phyloP scores from a whole-genome alignment of 2,329 filamentous ascomycete species.

The Xylariaceae sp. region DNA sequence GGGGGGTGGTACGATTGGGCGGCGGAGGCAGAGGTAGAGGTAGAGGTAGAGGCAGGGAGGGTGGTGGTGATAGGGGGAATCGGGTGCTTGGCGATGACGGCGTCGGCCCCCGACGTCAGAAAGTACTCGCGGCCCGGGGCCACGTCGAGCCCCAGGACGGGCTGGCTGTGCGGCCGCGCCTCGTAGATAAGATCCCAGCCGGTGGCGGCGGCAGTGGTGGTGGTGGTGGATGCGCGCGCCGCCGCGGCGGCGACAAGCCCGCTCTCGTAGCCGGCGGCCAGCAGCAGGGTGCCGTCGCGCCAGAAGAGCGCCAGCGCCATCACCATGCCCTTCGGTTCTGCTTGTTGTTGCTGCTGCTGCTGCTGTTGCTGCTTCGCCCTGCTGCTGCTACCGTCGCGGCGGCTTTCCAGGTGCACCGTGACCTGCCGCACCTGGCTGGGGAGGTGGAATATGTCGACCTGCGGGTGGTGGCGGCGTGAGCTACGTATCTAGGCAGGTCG shows the following conservation, averaged over 20 bases:
- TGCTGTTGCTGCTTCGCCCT: too few species aligned
- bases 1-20: constrained; percentile 3
- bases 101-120: constrained; percentile 76
- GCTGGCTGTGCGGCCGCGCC: constrained; percentile 65
- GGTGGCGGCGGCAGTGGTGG: too few species aligned
- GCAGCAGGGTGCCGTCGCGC: constrained; percentile 41
- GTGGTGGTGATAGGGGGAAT: constrained; percentile 36
- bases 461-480: constrained; percentile 1
- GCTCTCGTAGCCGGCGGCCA: constrained; percentile 79
- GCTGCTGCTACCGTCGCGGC: too few species aligned
- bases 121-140: constrained; percentile 48
- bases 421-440: constrained; percentile 66
- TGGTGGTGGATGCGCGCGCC: constrained; percentile 33
- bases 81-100: constrained; percentile 68
- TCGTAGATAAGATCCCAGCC: constrained; percentile 52
- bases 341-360: too few species aligned
- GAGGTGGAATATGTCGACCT: constrained; percentile 77
- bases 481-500: not conserved
- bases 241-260: constrained; percentile 64
- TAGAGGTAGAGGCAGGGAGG: constrained; percentile 15
- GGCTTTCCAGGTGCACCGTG: constrained; percentile 35
- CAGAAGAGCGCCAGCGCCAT: constrained; percentile 69
- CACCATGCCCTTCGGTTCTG: constrained; percentile 65
- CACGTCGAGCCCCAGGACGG: constrained; percentile 67
- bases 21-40: constrained; percentile 6